Base-by-base conservation (phyloP, 805 yeast genomes). In the Ogataea parapolymorpha region DNA sequence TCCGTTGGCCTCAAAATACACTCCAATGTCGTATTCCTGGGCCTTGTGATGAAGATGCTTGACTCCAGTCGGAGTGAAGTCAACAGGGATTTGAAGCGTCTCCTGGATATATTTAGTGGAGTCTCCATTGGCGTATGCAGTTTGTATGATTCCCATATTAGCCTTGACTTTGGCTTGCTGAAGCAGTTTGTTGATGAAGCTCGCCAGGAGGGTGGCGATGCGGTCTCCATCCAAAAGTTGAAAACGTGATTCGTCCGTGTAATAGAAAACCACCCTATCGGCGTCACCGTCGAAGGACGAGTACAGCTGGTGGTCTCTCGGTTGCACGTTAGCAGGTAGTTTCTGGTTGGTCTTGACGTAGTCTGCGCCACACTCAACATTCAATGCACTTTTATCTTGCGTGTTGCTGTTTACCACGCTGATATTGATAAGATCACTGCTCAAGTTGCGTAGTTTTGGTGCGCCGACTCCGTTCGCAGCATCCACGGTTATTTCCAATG, bases 401-500 rank as follows among this genome's bases (percentile, higher is more conserved):
- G 71, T 79, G 11, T 74, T 61, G 39, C 68, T 75, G 56, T 89
- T 89, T 15, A 81, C 73, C 18, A 72, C 54, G 10, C 20, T 50
- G 39, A 72, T 62, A 0, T 69, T 61, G 13, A 85, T 58, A 14
- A 66, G 54, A 2, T 70, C 61, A 2, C 57, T 44, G 27, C 49
- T 35, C 42, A 90, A 64, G 17, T 70, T 67, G 17, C 61, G 55
- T 20, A 81, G 68, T 58, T 85, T 84, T 15, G 86, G 85, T 1
- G 89, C 95, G 13, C 99, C 99, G 28, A 93, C 86, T n/a, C 99
- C 99, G 59, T 93, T 93, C 6, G 99, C 99, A 28, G 89, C 81
- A 65, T 93, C 99, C 14, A 93, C 78, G 2, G 80, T 75, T 50
- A 90, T 70, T 18, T 65, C 58, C 3, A 45, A 38, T 1, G 45